Evolutionary conservation across 306 rosid genomes (phyloP).

Genomic region (Glycine latifolia): DNA sequence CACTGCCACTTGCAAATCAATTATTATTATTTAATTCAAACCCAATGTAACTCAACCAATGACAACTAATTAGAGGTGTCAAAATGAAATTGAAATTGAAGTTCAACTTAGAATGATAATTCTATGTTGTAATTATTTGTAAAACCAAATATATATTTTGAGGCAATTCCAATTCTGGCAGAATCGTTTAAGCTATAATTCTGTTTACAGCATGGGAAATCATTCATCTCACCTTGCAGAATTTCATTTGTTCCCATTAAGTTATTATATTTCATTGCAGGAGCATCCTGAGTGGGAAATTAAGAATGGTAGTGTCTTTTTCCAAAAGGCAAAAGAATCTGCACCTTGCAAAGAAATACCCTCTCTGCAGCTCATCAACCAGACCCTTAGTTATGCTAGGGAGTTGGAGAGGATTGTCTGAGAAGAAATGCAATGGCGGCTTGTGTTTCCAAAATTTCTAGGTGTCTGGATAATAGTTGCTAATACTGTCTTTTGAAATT

Average conservation of each 20-base stretch:
- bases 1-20: background rate
- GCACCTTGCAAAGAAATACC: constrained; percentile 99
- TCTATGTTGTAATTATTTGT: background rate
- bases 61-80: background rate
- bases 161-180: background rate
- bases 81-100: background rate
- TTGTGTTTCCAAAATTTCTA: constrained; percentile 28
- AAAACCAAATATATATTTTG: background rate
- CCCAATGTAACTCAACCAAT: background rate
- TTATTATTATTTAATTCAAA: background rate
- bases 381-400: constrained; percentile 96
- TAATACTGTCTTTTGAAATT: constrained; percentile 35
- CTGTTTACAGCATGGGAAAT: background rate
- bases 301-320: constrained; percentile 63
- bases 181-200: background rate
- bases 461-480: constrained; percentile 35
- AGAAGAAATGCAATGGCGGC: constrained; percentile 40
- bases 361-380: constrained; percentile 95
- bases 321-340: constrained; percentile 91
- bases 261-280: constrained; percentile 53
- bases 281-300: constrained; percentile 97
- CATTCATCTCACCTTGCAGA: background rate
- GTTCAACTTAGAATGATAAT: background rate
- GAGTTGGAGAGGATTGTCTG: constrained; percentile 99
- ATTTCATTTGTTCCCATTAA: background rate